phyloP scores from a whole-genome alignment of 2,329 filamentous ascomycete genomes.

The Stagonosporopsis rhizophila region DNA sequence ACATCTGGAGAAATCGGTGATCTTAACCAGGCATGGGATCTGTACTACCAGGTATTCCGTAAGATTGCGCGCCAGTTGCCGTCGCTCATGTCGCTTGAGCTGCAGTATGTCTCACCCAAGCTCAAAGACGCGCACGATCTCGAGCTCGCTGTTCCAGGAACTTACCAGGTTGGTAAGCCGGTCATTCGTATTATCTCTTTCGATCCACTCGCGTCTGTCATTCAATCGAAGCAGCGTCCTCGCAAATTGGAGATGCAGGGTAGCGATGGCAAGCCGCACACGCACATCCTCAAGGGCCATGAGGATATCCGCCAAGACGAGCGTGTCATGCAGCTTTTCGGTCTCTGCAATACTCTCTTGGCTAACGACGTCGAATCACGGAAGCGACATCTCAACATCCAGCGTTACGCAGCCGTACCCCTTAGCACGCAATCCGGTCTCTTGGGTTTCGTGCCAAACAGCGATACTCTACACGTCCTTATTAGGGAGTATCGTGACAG shows the following conservation, averaged over 20 bases:
- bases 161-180: conserved; percentile 80
- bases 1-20: conserved; percentile 90
- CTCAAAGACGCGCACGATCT: conserved; percentile 84
- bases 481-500: conserved; percentile 98
- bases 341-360: conserved; percentile 93
- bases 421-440: conserved; percentile 95
- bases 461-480: conserved; percentile 93
- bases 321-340: conserved; percentile 99
- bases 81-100: conserved; percentile 88
- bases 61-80: conserved; percentile 93
- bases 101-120: conserved; percentile 96
- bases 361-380: conserved; percentile 94
- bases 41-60: conserved; percentile 98
- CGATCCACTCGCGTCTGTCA: conserved; percentile 87
- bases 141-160: conserved; percentile 94
- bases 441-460: conserved; percentile 96
- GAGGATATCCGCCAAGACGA: conserved; percentile 99
- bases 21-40: conserved; percentile 97
- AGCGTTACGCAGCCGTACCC: conserved; percentile 95
- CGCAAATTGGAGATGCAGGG: conserved; percentile 87
- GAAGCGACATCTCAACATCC: conserved; percentile 95
- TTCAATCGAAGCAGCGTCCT: conserved; percentile 95
- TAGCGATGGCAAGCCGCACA: conserved; percentile 86
- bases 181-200: conserved; percentile 89
- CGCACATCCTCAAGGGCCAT: conserved; percentile 95